A percentile compares a stretch with the other conserved stretches of the same genome.
These are phyloP conservation scores for Akanthomyces uredinophilus DNA, from an alignment of 2,329 filamentous ascomycete genomes.

Conservation along the genomic window DNA sequence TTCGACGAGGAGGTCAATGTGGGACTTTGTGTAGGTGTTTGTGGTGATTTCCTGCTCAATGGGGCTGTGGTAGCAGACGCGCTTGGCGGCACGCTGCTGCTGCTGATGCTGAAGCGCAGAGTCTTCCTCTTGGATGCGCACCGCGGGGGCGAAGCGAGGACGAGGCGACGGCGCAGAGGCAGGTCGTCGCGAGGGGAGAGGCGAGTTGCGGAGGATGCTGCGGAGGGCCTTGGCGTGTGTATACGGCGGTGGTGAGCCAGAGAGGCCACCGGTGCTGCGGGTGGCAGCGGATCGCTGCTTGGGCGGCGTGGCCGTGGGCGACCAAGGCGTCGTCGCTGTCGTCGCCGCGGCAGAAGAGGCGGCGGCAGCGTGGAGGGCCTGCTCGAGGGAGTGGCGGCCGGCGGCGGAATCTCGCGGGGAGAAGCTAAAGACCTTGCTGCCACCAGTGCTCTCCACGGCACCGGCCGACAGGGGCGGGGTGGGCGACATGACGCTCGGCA, in stretches of 20 bases:
- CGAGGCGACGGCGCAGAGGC: slow-evolving; percentile 27
- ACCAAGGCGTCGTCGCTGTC: background rate
- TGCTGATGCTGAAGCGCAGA: slow-evolving; percentile 33
- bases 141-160: slow-evolving; percentile 47
- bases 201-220: slow-evolving; percentile 63
- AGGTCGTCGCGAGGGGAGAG: slow-evolving; percentile 45
- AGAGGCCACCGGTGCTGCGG: background rate
- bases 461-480: slow-evolving; percentile 55
- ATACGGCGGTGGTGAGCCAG: slow-evolving; percentile 43
- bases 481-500: slow-evolving; percentile 54
- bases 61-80: slow-evolving; percentile 58
- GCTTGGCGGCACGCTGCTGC: slow-evolving; percentile 48
- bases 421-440: slow-evolving; percentile 42
- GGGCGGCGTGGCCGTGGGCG: background rate
- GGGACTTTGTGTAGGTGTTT: slow-evolving; percentile 56
- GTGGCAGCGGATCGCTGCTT: slow-evolving; percentile 4
- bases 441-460: slow-evolving; percentile 37
- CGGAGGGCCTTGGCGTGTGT: slow-evolving; percentile 53
- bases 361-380: slow-evolving; percentile 1
- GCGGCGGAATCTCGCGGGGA: slow-evolving; percentile 29
- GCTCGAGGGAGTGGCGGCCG: slow-evolving; percentile 1
- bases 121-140: background rate
- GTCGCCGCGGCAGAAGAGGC: background rate
- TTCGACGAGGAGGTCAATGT: slow-evolving; percentile 57
- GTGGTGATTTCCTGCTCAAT: slow-evolving; percentile 60